Evolutionary conservation across 345 rosid species (phyloP).

Genomic region (Trapa bicornis): DNA sequence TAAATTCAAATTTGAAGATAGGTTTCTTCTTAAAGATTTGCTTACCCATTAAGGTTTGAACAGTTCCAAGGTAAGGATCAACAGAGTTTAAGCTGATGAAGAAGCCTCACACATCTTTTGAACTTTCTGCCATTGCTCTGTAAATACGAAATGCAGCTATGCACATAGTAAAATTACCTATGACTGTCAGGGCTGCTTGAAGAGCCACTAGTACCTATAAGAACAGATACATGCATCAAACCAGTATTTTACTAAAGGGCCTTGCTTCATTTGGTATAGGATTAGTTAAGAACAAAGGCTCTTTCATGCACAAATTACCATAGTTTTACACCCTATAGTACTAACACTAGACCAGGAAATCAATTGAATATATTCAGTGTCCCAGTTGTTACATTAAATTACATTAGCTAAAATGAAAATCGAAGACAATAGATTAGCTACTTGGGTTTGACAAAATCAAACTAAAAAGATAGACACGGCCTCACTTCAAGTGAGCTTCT

Average conservation of each 20-base stretch:
- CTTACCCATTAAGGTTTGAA: neutral
- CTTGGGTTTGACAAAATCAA: neutral
- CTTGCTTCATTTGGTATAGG: neutral
- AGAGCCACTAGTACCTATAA: constrained; percentile 64
- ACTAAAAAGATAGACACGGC: neutral
- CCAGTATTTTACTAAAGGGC: neutral
- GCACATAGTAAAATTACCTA: constrained; percentile 72
- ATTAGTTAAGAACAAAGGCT: neutral
- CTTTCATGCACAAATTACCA: neutral
- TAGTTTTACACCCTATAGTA: neutral
- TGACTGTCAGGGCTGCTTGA: constrained; percentile 71
- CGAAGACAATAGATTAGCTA: neutral
- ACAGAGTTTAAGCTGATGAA: neutral
- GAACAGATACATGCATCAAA: neutral
- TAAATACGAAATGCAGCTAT: constrained; percentile 71
- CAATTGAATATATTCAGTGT: neutral
- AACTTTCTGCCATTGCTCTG: constrained; percentile 33
- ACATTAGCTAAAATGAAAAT: neutral
- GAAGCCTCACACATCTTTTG: constrained; percentile 30
- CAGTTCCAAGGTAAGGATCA: neutral
- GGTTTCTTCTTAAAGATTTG: neutral
- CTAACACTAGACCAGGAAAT: neutral
- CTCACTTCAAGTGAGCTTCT: neutral
- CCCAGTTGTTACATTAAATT: neutral
- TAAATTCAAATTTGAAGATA: neutral